A percentile compares a stretch with the other conserved stretches of the same genome.
Evolutionary conservation across 345 rosid genomes (phyloP).

Genomic region (Cardamine chenopodiifolia): DNA sequence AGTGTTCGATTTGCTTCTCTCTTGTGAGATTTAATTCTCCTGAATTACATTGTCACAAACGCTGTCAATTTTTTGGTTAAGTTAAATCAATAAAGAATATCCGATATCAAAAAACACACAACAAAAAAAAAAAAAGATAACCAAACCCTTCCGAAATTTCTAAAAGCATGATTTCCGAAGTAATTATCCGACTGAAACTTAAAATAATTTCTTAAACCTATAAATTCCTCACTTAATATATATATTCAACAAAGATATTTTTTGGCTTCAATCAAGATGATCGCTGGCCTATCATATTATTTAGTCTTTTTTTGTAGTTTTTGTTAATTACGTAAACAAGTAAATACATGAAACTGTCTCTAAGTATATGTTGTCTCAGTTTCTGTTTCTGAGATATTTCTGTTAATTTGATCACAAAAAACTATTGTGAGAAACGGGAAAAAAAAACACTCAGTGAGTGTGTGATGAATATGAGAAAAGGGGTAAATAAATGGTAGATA

Average conservation of each 20-base stretch:
- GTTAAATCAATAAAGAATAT: neutral
- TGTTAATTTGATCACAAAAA: neutral
- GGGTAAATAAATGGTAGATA: neutral
- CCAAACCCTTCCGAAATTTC: neutral
- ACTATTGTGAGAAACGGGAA: neutral
- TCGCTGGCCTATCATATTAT: neutral
- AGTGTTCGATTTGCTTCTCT: neutral
- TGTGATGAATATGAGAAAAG: neutral
- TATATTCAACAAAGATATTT: neutral
- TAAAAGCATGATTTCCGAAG: neutral
- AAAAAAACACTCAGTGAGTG: neutral
- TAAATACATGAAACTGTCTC: constrained; percentile 1
- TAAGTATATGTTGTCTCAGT: neutral
- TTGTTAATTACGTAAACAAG: constrained; percentile 13
- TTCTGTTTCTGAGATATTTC: neutral
- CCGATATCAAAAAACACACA: neutral
- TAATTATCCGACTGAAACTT: neutral
- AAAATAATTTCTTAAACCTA: neutral
- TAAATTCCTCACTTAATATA: neutral
- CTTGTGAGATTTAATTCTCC: neutral
- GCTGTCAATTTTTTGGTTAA: neutral
- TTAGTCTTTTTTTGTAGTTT: neutral
- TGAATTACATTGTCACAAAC: neutral
- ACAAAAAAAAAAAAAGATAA: neutral
- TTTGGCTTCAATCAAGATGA: neutral